Conservation (phyloP, 805 yeast species). For the Wickerhamiella nectarea region DNA sequence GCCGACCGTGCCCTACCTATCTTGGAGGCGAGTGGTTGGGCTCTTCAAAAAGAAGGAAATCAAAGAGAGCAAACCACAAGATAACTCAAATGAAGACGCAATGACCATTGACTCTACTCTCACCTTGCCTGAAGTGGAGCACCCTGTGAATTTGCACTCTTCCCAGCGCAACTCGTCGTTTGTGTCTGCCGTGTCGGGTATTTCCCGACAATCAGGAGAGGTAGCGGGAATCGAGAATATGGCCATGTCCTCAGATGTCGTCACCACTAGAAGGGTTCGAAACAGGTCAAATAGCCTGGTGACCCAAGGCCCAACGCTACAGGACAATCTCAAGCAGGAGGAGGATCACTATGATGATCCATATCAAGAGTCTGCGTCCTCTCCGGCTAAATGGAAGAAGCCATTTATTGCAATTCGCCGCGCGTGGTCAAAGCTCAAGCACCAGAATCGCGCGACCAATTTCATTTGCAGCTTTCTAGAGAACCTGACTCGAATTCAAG, state of each 20-base stretch:
- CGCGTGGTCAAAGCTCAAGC: constrained; percentile 14
- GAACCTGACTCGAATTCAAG: constrained; percentile 44
- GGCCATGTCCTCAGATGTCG: not conserved
- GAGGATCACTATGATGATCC: too few species aligned
- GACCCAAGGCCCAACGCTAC: too few species aligned
- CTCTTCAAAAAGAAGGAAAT: not conserved
- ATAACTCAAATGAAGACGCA: not conserved
- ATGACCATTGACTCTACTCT: not conserved
- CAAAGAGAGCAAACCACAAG: too few species aligned
- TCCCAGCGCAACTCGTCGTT: not conserved
- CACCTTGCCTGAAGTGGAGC: not conserved
- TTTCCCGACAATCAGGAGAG: not conserved
- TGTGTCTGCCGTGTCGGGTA: not conserved
- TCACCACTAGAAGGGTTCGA: not conserved
- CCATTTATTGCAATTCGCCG: not conserved
- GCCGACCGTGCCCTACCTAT: constrained; percentile 17
- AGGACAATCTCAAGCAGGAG: too few species aligned
- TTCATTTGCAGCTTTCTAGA: constrained; percentile 32
- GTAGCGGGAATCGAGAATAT: not conserved
- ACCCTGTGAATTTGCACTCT: not conserved
- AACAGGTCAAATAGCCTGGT: not conserved
- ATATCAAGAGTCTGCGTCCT: too few species aligned
- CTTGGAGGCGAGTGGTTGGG: constrained; percentile 3
- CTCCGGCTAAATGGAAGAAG: not conserved
- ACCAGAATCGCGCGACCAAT: constrained; percentile 10